Evolutionary conservation across 2,329 filamentous ascomycete genomes (phyloP), one percentile per base, ranked within the genome.

Genomic region (Cercospora sp.): DNA sequence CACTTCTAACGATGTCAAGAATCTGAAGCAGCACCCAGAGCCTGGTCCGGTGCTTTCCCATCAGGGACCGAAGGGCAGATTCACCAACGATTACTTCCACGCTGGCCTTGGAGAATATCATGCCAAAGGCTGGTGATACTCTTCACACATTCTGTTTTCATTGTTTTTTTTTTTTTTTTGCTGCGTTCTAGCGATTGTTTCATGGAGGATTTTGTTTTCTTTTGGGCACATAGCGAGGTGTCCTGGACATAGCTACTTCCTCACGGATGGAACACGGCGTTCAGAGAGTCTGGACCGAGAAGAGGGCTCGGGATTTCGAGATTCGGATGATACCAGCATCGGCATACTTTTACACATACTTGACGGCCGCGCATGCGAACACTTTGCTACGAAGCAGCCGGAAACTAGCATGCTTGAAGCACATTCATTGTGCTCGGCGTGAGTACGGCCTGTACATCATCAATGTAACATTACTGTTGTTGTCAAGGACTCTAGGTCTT

Each of bases 1-100:
- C 78, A 97, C 94, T 7, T 92, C 94, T 2, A 91, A 94, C 72
- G 94, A 97, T 77, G 89, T 97, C 70, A 91, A 92, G 69, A 96
- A 96, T 79, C 85, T 98, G 53, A 91, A 90, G 81, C 89, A 95
- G 79, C 92, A 91, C 75, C 91, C 92, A 5, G 89, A 91, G 72
- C 80, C 83, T 3, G 86, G 85, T 84, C 79, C 87, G 87, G 80
- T 78, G 67, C 67, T 78, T 60, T 76, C 75, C 26, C 72, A 75
- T 13, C 72, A 74, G 65, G 72, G 74, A 36, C 66, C 64, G 33
- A 76, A 68, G 84, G 83, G 85, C 69, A 90, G 91, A 75, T 87
- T 89, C 75, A 94, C 87, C 88, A 95, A 95, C 79, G 89, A 95
- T 75, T 95, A 93, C 80, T 93, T 96, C 76, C 89, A 91, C 76